A percentile compares a stretch with the other conserved stretches of the same genome.
Evolutionary conservation across 495 filamentous ascomycete species (phyloP).

Genomic region (Penicillium maclennaniae): DNA sequence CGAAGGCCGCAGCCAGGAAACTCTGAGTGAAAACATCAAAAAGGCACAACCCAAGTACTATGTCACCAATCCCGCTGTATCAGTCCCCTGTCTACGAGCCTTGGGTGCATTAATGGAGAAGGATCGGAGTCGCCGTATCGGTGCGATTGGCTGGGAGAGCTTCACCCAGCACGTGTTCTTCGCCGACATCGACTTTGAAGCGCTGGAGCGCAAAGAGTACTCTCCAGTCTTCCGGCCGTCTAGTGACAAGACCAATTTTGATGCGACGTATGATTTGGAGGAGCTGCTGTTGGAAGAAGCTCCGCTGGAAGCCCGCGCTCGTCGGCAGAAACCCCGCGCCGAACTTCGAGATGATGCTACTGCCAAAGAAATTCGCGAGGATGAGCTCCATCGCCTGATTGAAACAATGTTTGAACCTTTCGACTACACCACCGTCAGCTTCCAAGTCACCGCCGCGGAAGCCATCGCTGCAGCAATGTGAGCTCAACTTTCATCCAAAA

Average conservation of each 20-base stretch:
- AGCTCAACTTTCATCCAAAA: constrained; percentile 7
- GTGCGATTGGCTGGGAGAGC: constrained; percentile 69
- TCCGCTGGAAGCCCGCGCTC: constrained; percentile 85
- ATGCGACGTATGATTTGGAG: constrained; percentile 96
- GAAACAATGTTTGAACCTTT: constrained; percentile 94
- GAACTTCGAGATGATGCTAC: constrained; percentile 90
- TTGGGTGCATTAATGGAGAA: constrained; percentile 77
- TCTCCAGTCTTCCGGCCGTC: constrained; percentile 89
- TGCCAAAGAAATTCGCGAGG: constrained; percentile 89
- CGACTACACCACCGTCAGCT: constrained; percentile 80
- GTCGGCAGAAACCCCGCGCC: constrained; percentile 89
- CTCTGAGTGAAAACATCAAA: constrained; percentile 74
- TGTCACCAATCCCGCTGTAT: constrained; percentile 83
- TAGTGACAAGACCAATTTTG: constrained; percentile 97
- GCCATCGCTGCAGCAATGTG: constrained; percentile 37
- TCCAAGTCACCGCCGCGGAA: constrained; percentile 43
- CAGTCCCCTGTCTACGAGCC: constrained; percentile 78
- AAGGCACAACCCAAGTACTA: constrained; percentile 82
- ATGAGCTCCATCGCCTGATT: constrained; percentile 90
- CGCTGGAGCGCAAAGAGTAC: constrained; percentile 82
- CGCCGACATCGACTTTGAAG: constrained; percentile 75
- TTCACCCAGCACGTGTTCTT: constrained; percentile 91
- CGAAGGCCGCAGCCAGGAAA: constrained; percentile 78
- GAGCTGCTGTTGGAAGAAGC: constrained; percentile 93
- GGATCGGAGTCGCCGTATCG: constrained; percentile 76